Base-by-base conservation (phyloP, 805 yeast species). In the Suhomyces faveliae region DNA sequence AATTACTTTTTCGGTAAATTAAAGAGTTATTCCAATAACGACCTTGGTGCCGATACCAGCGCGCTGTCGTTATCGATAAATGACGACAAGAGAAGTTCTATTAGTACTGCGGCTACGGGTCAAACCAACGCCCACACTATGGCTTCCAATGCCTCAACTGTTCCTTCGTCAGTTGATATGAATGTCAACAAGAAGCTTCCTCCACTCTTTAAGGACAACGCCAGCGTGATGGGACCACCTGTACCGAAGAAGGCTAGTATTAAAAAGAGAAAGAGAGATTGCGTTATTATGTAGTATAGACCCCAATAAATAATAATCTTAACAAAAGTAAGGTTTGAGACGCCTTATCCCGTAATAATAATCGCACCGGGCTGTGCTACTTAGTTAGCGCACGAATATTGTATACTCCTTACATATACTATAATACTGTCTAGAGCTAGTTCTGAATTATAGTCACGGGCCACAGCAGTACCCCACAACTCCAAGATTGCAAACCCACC, bases 221-320 rank as follows among this genome's bases (percentile, higher is more conserved):
- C 45, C 25, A 35, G 40, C 25, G 21, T 21, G 40, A 5, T 21
- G 10, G n/a, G 8, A 19, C 40, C 23, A 10, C 29, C 44, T 5
- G 23, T 17, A 12, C 25, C 23, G 15, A 47, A 53, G 47, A 51
- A 48, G 40, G 46, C 56, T 33, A 42, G 44, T 24, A 49, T 58
- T n/a, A 58, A 52, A 45, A 60, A 59, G 55, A 60, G 59, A 47
- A 62, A 61, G 57, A 59, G 61, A 42, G 64, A 62, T 41, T 66
- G 70, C 58, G 63, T 62, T 10, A 57, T 65, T 45, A 50, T 59
- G 56, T 62, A 53, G n/a, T 15, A 30, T 7, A 30, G 12, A 13
- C n/a, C 10, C 13, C 5, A 27, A 27, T 27, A 27, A 5, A 27
- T 5, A 5, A 5, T 9, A 27, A 27, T 27, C 30, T 11, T 27